Conservation (phyloP, 495 filamentous ascomycete genomes). For the Jackrogersella multiformis region DNA sequence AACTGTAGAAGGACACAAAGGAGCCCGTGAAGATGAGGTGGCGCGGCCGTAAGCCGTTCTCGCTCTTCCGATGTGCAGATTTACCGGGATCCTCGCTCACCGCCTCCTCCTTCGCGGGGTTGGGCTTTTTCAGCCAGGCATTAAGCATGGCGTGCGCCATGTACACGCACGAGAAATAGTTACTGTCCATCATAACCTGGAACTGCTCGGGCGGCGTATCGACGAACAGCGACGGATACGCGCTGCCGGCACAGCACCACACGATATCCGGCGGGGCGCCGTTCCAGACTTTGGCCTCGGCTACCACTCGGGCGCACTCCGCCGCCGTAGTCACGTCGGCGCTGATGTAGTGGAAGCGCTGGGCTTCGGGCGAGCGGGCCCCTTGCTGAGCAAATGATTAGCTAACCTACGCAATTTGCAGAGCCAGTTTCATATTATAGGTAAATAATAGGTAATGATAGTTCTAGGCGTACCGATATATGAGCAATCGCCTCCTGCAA, state of each 20-base stretch:
- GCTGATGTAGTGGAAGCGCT: not conserved
- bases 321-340: not conserved
- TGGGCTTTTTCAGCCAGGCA: not conserved
- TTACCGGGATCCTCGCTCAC: too few species aligned
- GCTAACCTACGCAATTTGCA: too few species aligned
- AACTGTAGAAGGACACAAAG: slow-evolving; percentile 70
- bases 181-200: slow-evolving; percentile 77
- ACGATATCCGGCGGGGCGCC: slow-evolving; percentile 76
- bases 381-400: not conserved
- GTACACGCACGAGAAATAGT: slow-evolving; percentile 83
- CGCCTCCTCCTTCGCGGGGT: too few species aligned
- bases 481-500: slow-evolving; percentile 69
- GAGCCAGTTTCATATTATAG: too few species aligned
- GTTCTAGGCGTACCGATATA: slow-evolving; percentile 67
- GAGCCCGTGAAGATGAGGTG: slow-evolving; percentile 63
- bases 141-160: slow-evolving; percentile 71
- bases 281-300: slow-evolving; percentile 78
- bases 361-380: not conserved
- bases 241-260: slow-evolving; percentile 81
- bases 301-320: slow-evolving; percentile 45
- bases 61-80: too few species aligned
- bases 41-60: too few species aligned
- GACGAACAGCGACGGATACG: slow-evolving; percentile 74
- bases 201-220: slow-evolving; percentile 68
- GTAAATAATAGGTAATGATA: not conserved